Percentiles rank a stretch among this genome's conserved stretches.
These are phyloP conservation scores for Penicillium sumatraense DNA, from an alignment of 2,329 filamentous ascomycete genomes.

Conservation along the genomic window DNA sequence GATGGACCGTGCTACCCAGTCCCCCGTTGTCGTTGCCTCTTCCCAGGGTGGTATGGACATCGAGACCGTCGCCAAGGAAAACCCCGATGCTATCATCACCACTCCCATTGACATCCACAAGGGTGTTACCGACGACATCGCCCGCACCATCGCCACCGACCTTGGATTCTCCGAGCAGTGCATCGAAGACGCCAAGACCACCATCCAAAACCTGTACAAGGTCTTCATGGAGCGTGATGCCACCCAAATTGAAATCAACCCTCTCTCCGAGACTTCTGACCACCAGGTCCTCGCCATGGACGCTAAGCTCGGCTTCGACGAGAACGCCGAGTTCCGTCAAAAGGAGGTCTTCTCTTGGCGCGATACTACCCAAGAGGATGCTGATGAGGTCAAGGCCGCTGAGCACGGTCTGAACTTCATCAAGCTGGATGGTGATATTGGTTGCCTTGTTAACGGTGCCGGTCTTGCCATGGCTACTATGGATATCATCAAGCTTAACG, in stretches of 20 bases:
- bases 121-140: slow-evolving; percentile 95
- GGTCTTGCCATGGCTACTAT: slow-evolving; percentile 99
- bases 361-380: slow-evolving; percentile 92
- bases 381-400: slow-evolving; percentile 96
- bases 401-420: slow-evolving; percentile 96
- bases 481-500: slow-evolving; percentile 99
- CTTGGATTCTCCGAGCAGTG: slow-evolving; percentile 98
- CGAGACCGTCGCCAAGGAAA: slow-evolving; percentile 97
- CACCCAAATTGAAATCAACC: slow-evolving; percentile 99
- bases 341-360: slow-evolving; percentile 94
- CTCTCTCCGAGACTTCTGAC: slow-evolving; percentile 95
- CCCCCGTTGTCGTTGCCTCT: slow-evolving; percentile 94
- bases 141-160: slow-evolving; percentile 83
- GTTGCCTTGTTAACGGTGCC: slow-evolving; percentile 97
- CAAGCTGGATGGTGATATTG: slow-evolving; percentile 99
- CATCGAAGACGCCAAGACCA: slow-evolving; percentile 91
- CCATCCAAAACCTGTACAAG: slow-evolving; percentile 98
- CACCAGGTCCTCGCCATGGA: slow-evolving; percentile 99
- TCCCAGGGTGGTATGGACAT: slow-evolving; percentile 99
- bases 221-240: slow-evolving; percentile 98
- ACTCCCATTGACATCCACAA: slow-evolving; percentile 91
- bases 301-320: slow-evolving; percentile 97
- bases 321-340: slow-evolving; percentile 98
- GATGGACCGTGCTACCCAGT: slow-evolving; percentile 92
- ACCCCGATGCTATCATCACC: slow-evolving; percentile 91